Evolutionary conservation across 2,329 filamentous ascomycete species (phyloP).

Genomic region (Bipolaris zeicola): DNA sequence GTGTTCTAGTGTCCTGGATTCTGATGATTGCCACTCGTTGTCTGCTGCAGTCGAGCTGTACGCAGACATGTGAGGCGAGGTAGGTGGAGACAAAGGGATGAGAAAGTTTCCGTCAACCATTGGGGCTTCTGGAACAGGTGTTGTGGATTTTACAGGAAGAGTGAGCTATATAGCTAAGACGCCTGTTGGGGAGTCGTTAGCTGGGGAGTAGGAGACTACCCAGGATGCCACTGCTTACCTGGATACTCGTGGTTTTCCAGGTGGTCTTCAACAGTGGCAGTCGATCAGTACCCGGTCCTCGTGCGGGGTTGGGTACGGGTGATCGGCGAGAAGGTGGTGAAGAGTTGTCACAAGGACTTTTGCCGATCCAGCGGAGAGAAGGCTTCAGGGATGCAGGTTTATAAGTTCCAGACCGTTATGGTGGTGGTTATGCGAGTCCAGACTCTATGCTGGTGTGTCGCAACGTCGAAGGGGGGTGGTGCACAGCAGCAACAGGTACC

Average conservation of each 20-base stretch:
- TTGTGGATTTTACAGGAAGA: conserved; percentile 21
- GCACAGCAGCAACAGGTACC: no score
- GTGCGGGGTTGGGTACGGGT: conserved; percentile 42
- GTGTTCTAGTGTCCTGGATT: conserved; percentile 43
- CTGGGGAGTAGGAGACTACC: conserved; percentile 2
- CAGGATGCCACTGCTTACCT: conserved; percentile 14
- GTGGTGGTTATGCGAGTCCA: conserved; percentile 37
- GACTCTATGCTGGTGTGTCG: conserved; percentile 46
- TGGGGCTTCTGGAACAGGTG: conserved; percentile 39
- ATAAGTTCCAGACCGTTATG: conserved; percentile 24
- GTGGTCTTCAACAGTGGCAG: conserved; percentile 2
- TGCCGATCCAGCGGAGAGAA: conserved; percentile 26
- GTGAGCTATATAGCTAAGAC: conserved; percentile 30
- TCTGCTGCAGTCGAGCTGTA: conserved; percentile 51
- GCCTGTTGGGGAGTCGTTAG: conserved; percentile 34
- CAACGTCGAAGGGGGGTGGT: conserved; percentile 17
- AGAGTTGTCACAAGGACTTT: conserved; percentile 33
- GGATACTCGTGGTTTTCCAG: conserved; percentile 6
- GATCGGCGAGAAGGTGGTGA: conserved; percentile 33
- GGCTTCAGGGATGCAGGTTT: conserved; percentile 26
- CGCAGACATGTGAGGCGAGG: conserved; percentile 58
- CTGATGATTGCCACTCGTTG: conserved; percentile 52
- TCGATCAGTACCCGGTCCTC: conserved; percentile 37
- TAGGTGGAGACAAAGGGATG: conserved; percentile 57
- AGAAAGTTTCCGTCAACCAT: conserved; percentile 54